A percentile compares a stretch with the other conserved stretches of the same genome.
These are phyloP conservation scores for Xanthoconium separans DNA, from an alignment of 1,284 basidiomycete species.

Conservation along the genomic window DNA sequence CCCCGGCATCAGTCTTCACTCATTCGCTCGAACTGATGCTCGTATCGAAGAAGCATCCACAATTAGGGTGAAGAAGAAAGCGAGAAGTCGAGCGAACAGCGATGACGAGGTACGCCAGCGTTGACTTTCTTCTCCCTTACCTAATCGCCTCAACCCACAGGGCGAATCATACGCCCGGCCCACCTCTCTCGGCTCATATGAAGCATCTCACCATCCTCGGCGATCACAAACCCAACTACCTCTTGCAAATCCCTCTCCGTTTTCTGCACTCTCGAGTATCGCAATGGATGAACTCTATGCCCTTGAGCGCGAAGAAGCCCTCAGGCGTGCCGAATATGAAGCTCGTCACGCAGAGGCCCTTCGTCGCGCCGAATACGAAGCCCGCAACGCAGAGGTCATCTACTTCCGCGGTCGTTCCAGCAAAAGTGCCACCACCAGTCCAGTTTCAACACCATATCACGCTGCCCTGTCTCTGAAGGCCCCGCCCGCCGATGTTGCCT, in stretches of 20 bases:
- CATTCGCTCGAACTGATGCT: conserved; percentile 22
- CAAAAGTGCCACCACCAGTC: conserved; percentile 73
- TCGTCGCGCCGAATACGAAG: conserved; percentile 75
- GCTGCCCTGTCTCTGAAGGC: conserved; percentile 24
- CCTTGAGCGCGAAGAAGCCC: conserved; percentile 82
- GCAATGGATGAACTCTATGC: conserved; percentile 86
- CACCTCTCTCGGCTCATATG: conserved; percentile 52
- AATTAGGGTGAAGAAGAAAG: conserved; percentile 63
- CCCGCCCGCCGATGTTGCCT: conserved; percentile 35
- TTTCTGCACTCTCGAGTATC: conserved; percentile 72
- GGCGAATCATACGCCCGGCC: conserved; percentile 69
- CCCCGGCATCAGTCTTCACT: conserved; percentile 28
- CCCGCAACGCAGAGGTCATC: conserved; percentile 59
- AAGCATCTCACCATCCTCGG: conserved; percentile 42
- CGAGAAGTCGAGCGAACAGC: conserved; percentile 71
- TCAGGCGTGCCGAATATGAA: conserved; percentile 84
- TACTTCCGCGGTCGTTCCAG: conserved; percentile 42
- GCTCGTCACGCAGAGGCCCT: conserved; percentile 77
- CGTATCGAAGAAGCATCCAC: conserved; percentile 26
- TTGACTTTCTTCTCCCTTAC: conserved; percentile 22
- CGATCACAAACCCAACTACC: conserved; percentile 39
- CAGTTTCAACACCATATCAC: conserved; percentile 53
- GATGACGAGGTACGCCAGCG: conserved; percentile 67
- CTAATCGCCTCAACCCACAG: conserved; percentile 33
- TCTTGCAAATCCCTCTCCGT: conserved; percentile 50